Percentiles rank a stretch among this genome's conserved stretches.
Evolutionary conservation across 495 filamentous ascomycete genomes (phyloP).

Genomic region (Copromyces sp.): DNA sequence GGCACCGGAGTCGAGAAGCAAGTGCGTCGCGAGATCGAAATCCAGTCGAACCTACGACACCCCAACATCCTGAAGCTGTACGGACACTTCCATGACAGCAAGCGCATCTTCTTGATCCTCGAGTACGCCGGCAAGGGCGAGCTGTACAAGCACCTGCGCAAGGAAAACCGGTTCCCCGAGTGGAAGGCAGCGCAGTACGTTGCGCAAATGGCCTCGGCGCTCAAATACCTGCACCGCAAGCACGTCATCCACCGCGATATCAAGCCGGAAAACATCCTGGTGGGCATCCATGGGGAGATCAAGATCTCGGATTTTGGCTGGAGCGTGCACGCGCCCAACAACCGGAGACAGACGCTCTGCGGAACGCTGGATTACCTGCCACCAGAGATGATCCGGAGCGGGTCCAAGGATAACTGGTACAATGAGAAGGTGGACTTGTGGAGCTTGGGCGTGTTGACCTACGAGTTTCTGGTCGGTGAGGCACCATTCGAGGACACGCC

Average conservation of each 20-base stretch:
- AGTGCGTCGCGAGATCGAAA: conserved; percentile 93
- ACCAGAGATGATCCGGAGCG: conserved; percentile 89
- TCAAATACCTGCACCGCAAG: conserved; percentile 90
- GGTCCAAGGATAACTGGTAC: conserved; percentile 73
- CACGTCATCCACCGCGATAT: conserved; percentile 98
- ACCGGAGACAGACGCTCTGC: conserved; percentile 88
- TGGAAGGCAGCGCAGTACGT: conserved; percentile 96
- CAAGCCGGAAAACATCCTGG: conserved; percentile 97
- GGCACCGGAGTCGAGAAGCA: conserved; percentile 88
- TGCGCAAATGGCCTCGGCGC: conserved; percentile 93
- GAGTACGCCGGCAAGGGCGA: conserved; percentile 95
- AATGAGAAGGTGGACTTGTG: conserved; percentile 93
- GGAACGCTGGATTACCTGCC: conserved; percentile 96
- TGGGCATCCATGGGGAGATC: conserved; percentile 96
- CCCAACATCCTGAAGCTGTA: conserved; percentile 92
- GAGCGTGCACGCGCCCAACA: conserved; percentile 96
- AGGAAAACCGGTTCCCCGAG: conserved; percentile 82
- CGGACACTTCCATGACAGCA: conserved; percentile 95
- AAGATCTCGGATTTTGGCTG: conserved; percentile 98
- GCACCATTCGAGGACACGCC: conserved; percentile 95
- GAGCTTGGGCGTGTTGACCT: conserved; percentile 89
- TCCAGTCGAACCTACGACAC: conserved; percentile 91
- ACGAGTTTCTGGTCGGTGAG: conserved; percentile 93
- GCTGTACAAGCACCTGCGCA: conserved; percentile 90
- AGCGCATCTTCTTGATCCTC: conserved; percentile 89